phyloP scores from a whole-genome alignment of 2,329 filamentous ascomycete genomes.

The Microsporum ferrugineum region DNA sequence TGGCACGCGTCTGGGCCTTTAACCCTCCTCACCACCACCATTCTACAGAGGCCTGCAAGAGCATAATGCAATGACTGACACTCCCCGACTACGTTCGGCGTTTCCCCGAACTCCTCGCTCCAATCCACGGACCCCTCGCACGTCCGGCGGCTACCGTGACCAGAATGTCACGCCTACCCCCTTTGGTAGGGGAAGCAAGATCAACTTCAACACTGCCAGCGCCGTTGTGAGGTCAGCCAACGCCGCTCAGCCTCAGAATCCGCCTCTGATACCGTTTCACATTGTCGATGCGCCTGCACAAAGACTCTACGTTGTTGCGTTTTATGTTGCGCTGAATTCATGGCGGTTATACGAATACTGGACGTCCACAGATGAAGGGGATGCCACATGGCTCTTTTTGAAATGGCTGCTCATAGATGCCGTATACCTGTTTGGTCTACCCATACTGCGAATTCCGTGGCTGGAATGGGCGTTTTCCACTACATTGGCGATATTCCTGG shows the following conservation, averaged over 20 bases:
- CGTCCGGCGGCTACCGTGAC: neutral
- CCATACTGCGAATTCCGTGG: slow-evolving; percentile 87
- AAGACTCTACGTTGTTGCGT: slow-evolving; percentile 70
- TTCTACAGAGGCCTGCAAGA: slow-evolving; percentile 10
- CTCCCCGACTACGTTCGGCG: slow-evolving; percentile 70
- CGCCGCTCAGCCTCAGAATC: slow-evolving; percentile 15
- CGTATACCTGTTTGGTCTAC: slow-evolving; percentile 74
- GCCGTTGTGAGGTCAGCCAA: neutral
- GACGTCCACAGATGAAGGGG: slow-evolving; percentile 65
- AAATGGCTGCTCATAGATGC: slow-evolving; percentile 91
- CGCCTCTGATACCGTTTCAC: slow-evolving; percentile 66
- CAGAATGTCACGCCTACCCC: neutral
- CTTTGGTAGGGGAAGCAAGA: neutral
- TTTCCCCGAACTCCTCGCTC: slow-evolving; percentile 60
- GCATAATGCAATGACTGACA: slow-evolving; percentile 66
- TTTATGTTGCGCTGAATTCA: slow-evolving; percentile 63
- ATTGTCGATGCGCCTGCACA: slow-evolving; percentile 85
- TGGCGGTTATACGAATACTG: slow-evolving; percentile 86
- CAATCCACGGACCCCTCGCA: slow-evolving; percentile 23
- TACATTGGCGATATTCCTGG: slow-evolving; percentile 57
- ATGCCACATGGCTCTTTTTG: slow-evolving; percentile 80
- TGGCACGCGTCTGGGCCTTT: neutral
- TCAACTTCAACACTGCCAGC: neutral
- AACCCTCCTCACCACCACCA: neutral
- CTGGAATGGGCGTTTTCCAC: slow-evolving; percentile 74